Conservation (phyloP, 495 filamentous ascomycete genomes). For the Thermothielavioides terrestris region DNA sequence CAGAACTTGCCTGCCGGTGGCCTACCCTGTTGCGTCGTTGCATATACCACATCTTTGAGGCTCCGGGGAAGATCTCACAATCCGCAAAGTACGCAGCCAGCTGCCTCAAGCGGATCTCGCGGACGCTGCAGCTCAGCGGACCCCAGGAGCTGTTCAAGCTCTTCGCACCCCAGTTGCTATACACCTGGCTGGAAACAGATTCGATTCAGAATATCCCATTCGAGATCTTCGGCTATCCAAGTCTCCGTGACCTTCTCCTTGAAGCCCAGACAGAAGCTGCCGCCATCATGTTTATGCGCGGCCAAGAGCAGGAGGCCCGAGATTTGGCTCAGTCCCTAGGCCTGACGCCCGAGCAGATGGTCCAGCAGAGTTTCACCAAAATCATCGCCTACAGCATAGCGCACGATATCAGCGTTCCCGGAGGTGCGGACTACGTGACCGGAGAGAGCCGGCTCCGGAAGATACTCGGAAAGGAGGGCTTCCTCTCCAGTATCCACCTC, state of each 20-base stretch:
- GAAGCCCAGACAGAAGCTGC: constrained; percentile 73
- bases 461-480: constrained; percentile 56
- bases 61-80: constrained; percentile 55
- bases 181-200: constrained; percentile 72
- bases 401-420: constrained; percentile 59
- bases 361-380: constrained; percentile 66
- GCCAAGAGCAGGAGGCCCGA: constrained; percentile 52
- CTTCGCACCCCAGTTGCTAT: constrained; percentile 86
- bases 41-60: constrained; percentile 90
- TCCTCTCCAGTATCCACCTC: constrained; percentile 48
- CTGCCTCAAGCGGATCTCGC: constrained; percentile 59
- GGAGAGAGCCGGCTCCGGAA: constrained; percentile 63
- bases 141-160: constrained; percentile 69
- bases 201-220: constrained; percentile 64
- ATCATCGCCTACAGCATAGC: constrained; percentile 77
- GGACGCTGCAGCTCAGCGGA: constrained; percentile 51
- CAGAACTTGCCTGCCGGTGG: constrained; percentile 68
- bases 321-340: constrained; percentile 51
- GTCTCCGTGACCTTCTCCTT: constrained; percentile 56
- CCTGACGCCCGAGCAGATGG: constrained; percentile 45
- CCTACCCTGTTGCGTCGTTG: constrained; percentile 70
- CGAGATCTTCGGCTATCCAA: constrained; percentile 68
- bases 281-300: constrained; percentile 78
- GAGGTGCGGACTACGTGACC: constrained; percentile 45
- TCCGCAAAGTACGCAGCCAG: constrained; percentile 60